These are phyloP conservation scores for Pseudonectria buxi DNA, from an alignment of 2,329 filamentous ascomycete genomes.

Conservation along the genomic window DNA sequence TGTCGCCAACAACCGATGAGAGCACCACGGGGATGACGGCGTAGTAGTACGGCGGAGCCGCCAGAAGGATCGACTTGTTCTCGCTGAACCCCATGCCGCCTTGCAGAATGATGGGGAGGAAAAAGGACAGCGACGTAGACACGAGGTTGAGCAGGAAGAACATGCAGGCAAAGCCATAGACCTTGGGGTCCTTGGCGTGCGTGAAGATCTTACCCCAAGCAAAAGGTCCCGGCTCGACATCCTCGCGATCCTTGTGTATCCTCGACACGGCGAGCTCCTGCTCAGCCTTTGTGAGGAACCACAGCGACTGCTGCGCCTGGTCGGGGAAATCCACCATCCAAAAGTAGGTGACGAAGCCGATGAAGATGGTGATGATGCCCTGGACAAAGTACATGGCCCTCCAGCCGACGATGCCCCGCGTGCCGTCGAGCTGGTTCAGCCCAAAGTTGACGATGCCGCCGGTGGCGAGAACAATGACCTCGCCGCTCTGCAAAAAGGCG, in stretches of 20 bases:
- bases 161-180: conserved; percentile 2
- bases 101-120: conserved; percentile 4
- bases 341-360: conserved; percentile 1
- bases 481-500: conserved; percentile 1
- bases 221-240: conserved; percentile 2
- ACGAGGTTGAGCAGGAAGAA: conserved; percentile 2
- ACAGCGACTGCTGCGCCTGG: background rate
- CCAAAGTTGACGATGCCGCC: conserved; percentile 4
- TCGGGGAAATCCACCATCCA: conserved; percentile 5
- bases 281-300: conserved; percentile 1
- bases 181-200: conserved; percentile 1
- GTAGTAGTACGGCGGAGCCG: conserved; percentile 3
- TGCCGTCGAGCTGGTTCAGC: conserved; percentile 2
- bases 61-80: conserved; percentile 1
- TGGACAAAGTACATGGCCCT: conserved; percentile 4
- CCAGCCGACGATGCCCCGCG: conserved; percentile 3
- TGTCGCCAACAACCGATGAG: background rate
- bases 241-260: conserved; percentile 3
- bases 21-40: conserved; percentile 1
- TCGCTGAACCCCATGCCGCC: conserved; percentile 5
- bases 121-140: conserved; percentile 2
- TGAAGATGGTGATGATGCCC: conserved; percentile 2
- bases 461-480: conserved; percentile 1
- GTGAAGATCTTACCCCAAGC: background rate
- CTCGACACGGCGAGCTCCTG: background rate